These are phyloP conservation scores for Colletotrichum viniferum DNA, from an alignment of 2,329 filamentous ascomycete species.

Conservation along the genomic window DNA sequence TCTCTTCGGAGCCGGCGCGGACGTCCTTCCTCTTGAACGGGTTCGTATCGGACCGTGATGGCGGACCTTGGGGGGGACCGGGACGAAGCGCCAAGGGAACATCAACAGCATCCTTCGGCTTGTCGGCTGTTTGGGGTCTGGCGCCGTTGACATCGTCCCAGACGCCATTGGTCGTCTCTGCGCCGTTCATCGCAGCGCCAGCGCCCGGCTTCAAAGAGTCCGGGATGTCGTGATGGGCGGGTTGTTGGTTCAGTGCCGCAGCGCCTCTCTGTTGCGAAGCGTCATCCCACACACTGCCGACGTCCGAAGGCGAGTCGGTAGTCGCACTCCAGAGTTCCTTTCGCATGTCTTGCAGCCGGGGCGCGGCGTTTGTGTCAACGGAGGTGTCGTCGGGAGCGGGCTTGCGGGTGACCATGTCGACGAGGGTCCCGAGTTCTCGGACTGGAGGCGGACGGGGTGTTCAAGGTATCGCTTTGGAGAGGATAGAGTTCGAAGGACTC, in stretches of 20 bases:
- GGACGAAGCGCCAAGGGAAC: constrained; percentile 38
- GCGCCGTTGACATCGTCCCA: constrained; percentile 32
- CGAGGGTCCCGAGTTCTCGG: constrained; percentile 15
- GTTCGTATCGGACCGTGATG: constrained; percentile 47
- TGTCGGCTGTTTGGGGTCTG: constrained; percentile 5
- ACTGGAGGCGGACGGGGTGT: neutral
- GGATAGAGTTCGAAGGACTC: neutral
- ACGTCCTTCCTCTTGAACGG: constrained; percentile 57
- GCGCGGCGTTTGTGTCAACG: constrained; percentile 26
- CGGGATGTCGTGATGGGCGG: constrained; percentile 28
- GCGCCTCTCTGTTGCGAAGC: constrained; percentile 15
- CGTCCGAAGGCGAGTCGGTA: constrained; percentile 33
- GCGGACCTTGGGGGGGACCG: constrained; percentile 7
- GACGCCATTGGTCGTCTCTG: constrained; percentile 32
- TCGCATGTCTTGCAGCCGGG: constrained; percentile 30
- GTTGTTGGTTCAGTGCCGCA: neutral
- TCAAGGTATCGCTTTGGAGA: neutral
- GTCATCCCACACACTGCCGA: constrained; percentile 28
- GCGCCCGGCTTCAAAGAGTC: constrained; percentile 35
- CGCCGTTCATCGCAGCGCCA: constrained; percentile 22
- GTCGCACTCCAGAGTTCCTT: constrained; percentile 34
- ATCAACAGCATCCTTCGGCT: constrained; percentile 15
- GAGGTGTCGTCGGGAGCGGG: constrained; percentile 33
- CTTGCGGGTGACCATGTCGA: constrained; percentile 47
- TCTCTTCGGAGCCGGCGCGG: constrained; percentile 5